A percentile compares a stretch with the other conserved stretches of the same genome.
These are phyloP conservation scores for Erythrobasidium yunnanense DNA, from an alignment of 768 basidiomycete genomes.

Conservation along the genomic window DNA sequence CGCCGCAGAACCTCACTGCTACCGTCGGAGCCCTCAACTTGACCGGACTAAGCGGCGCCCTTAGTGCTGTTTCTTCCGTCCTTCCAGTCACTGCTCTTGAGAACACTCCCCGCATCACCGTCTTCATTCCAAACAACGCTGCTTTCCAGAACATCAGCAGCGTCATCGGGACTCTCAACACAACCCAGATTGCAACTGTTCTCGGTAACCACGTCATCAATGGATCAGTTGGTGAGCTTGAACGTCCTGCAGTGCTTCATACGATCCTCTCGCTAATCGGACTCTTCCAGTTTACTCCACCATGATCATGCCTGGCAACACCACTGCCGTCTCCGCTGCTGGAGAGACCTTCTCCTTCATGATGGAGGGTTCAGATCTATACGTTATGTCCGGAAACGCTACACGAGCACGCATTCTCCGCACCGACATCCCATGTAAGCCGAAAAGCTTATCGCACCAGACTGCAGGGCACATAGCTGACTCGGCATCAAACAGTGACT, in stretches of 20 bases:
- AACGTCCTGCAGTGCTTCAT: background rate
- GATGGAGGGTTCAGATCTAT: constrained; percentile 39
- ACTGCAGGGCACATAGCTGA: background rate
- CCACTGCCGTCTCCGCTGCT: constrained; percentile 41
- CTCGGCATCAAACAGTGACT: background rate
- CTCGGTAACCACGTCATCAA: constrained; percentile 44
- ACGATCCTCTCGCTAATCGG: background rate
- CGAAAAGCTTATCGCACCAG: background rate
- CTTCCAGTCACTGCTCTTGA: constrained; percentile 37
- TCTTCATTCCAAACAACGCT: constrained; percentile 42
- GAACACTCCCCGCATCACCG: constrained; percentile 38
- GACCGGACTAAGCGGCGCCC: constrained; percentile 38
- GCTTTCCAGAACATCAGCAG: constrained; percentile 35
- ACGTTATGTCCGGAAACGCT: constrained; percentile 39
- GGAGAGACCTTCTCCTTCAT: constrained; percentile 41
- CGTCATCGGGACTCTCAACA: constrained; percentile 37
- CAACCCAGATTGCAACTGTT: constrained; percentile 37
- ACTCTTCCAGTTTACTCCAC: constrained; percentile 40
- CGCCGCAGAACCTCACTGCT: constrained; percentile 36
- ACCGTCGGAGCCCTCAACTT: constrained; percentile 35
- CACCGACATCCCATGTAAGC: constrained; percentile 36
- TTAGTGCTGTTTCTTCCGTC: constrained; percentile 33
- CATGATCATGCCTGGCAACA: constrained; percentile 34
- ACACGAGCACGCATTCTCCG: constrained; percentile 39
- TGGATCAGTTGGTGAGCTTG: constrained; percentile 39